Conservation (phyloP, 2,329 filamentous ascomycete genomes). For the Clarireedia hainanense region DNA sequence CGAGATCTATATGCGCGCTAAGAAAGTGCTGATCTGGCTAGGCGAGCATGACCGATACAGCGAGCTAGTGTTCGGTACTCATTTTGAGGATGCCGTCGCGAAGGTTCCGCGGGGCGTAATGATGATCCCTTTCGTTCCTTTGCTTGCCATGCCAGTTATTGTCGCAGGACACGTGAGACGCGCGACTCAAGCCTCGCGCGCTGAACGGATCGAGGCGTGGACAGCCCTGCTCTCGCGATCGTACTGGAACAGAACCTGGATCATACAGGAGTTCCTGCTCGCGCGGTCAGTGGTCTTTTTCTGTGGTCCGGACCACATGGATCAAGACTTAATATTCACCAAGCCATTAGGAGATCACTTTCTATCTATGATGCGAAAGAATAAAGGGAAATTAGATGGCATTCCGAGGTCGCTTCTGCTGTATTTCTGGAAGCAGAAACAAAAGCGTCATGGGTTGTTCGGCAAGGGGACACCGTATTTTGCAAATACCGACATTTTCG, state of each 20-base stretch:
- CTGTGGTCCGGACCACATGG: constrained; percentile 1
- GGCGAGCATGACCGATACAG: constrained; percentile 4
- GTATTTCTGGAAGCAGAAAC: not conserved
- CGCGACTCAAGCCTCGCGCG: not conserved
- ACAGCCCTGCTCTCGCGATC: constrained; percentile 3
- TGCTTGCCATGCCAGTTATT: not conserved
- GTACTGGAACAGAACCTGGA: constrained; percentile 9
- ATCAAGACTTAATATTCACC: not conserved
- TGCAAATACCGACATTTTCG: not conserved
- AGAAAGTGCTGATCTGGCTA: constrained; percentile 9
- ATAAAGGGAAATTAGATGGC: not conserved
- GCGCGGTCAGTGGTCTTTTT: not conserved
- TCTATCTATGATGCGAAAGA: not conserved
- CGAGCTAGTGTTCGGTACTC: constrained; percentile 2
- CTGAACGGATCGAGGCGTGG: not conserved
- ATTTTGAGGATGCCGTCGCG: not conserved
- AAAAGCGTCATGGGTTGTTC: constrained; percentile 1
- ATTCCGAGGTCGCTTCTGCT: not conserved
- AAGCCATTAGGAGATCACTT: constrained; percentile 2
- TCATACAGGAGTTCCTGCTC: constrained; percentile 7
- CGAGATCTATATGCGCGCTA: constrained; percentile 5
- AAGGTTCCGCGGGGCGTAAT: not conserved
- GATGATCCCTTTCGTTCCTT: not conserved
- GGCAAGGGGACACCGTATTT: not conserved
- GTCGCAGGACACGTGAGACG: not conserved